Conservation (phyloP, 2,329 filamentous ascomycete genomes). For the Capronia epimyces region DNA sequence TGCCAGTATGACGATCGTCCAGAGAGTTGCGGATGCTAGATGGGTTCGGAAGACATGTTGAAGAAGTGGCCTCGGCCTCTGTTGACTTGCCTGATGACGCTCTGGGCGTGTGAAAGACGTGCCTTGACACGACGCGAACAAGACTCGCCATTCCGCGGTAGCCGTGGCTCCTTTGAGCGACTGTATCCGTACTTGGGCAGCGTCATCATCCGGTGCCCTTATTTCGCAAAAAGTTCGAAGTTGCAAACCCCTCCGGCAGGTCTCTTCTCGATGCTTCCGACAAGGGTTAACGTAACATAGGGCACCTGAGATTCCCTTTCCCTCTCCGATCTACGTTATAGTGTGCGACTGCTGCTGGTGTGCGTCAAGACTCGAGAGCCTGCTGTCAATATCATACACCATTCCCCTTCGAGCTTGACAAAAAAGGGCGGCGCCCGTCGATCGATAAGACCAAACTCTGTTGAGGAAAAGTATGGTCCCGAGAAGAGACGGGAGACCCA, state of each 20-base stretch:
- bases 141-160: not conserved
- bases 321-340: not conserved
- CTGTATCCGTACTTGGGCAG: too few relatives aligned
- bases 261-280: too few relatives aligned
- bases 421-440: conserved; percentile 3
- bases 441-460: not conserved
- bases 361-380: not conserved
- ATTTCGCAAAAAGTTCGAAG: not conserved
- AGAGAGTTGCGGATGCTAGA: too few relatives aligned
- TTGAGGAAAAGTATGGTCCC: conserved; percentile 1
- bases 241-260: too few relatives aligned
- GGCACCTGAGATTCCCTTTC: not conserved
- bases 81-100: not conserved
- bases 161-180: not conserved
- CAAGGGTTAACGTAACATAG: too few relatives aligned
- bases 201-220: too few relatives aligned
- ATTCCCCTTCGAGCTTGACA: not conserved
- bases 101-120: not conserved
- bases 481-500: not conserved
- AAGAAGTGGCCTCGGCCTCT: not conserved
- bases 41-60: too few relatives aligned
- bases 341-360: not conserved
- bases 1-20: not conserved
- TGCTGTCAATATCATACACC: conserved; percentile 1
- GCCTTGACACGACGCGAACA: not conserved